Percentiles rank a stretch among this genome's conserved stretches.
phyloP scores from a whole-genome alignment of 768 basidiomycete genomes.

The Trametes elegans region DNA sequence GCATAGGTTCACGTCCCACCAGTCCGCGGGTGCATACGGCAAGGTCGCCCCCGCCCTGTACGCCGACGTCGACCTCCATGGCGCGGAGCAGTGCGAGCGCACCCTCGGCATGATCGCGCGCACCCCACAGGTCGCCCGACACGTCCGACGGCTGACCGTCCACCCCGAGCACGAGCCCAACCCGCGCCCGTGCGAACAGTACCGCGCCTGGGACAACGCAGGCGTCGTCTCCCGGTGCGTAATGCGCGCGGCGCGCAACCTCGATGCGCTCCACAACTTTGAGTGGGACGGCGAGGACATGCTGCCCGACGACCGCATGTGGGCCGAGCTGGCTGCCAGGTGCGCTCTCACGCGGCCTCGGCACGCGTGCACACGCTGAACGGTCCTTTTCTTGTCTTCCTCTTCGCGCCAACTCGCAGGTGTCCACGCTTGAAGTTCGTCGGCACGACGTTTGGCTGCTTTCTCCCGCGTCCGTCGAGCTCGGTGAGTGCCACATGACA shows the following conservation, averaged over 20 bases:
- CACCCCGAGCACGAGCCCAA: slow-evolving; percentile 32
- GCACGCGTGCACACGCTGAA: not conserved
- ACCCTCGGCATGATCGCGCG: slow-evolving; percentile 65
- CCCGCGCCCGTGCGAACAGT: slow-evolving; percentile 6
- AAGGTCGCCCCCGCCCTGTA: slow-evolving; percentile 61
- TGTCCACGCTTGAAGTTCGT: slow-evolving; percentile 66
- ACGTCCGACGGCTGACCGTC: slow-evolving; percentile 59
- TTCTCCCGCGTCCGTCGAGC: slow-evolving; percentile 56
- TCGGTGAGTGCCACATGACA: slow-evolving; percentile 45
- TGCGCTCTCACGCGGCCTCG: slow-evolving; percentile 33
- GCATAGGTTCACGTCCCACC: not conserved
- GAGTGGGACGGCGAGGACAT: slow-evolving; percentile 68
- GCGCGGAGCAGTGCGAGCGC: slow-evolving; percentile 54
- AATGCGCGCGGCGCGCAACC: slow-evolving; percentile 42
- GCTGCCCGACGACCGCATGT: slow-evolving; percentile 70
- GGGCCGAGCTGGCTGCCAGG: slow-evolving; percentile 70
- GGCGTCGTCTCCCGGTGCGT: slow-evolving; percentile 51
- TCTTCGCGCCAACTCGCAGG: too few species aligned
- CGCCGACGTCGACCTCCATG: slow-evolving; percentile 50
- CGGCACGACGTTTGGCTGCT: slow-evolving; percentile 58
- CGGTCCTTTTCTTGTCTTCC: not conserved
- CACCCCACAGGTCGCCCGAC: slow-evolving; percentile 59
- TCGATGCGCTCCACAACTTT: slow-evolving; percentile 68
- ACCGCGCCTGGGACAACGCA: slow-evolving; percentile 30
- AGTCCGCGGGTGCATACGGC: slow-evolving; percentile 57